Evolutionary conservation across 345 rosid species (phyloP), one percentile per base, ranked within the genome.

Genomic region (Salix purpurea): DNA sequence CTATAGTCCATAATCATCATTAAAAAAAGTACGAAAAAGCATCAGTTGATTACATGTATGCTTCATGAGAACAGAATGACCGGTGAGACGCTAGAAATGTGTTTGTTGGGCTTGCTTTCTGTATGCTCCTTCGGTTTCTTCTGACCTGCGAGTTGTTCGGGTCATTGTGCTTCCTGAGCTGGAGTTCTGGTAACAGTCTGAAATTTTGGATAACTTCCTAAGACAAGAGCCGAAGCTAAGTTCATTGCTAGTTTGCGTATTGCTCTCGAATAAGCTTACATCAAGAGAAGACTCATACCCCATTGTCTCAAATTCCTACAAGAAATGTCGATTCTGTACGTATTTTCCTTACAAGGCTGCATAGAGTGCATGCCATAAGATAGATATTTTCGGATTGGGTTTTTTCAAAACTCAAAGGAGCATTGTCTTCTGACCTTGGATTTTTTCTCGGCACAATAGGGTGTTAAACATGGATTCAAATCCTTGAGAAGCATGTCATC

Each of bases 381-480:
- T 9, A 30, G 54, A n/a, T 4, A 52, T 32, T 69, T 32, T 28
- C 24, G 58, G 2, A 46, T 12, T 21, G 44, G 13, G 40, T 26
- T 60, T 16, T 56, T 3, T 56, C 28, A 42, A 24, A n/a, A 42
- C 32, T 15, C 12, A 21, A 16, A 46, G 28, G 19, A 73, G 19
- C 37, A 30, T 69, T 50, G 5, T 30, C 19, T 52, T 36, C 54
- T 42, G 76, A 91, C 97, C 97, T 87, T 89, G 40, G 89, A 86
- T 71, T 87, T 91, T 52, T 84, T 85, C 88, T 86, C 91, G 81
- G 75, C 79, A 61, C 76, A 78, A 67, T 80, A 74, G 23, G 98
- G 97, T 16, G 98, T 95, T 69, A 95, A 79, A 71, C 96, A 93
- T 42, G 97, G 98, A 84, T 93, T 96, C 11, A 95, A 79, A 85